These are phyloP conservation scores for Coleophoma crateriformis DNA, from an alignment of 2,329 filamentous ascomycete species.

Conservation along the genomic window DNA sequence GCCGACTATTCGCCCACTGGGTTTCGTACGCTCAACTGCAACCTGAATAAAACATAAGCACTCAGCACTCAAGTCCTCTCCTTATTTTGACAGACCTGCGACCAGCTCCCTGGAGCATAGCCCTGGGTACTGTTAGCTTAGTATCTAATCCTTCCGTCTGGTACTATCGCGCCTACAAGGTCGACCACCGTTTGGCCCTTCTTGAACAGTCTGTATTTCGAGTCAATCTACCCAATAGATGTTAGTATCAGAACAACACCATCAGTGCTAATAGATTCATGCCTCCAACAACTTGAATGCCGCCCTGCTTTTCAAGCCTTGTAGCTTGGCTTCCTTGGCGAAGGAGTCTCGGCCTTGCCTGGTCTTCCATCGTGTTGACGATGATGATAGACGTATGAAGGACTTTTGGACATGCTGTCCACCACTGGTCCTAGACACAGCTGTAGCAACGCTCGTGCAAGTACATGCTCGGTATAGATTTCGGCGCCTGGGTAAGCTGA, in stretches of 20 bases:
- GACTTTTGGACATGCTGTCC: no score
- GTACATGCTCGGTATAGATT: background rate
- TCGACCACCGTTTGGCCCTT: slow-evolving; percentile 84
- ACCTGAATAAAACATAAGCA: slow-evolving; percentile 46
- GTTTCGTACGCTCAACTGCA: slow-evolving; percentile 71
- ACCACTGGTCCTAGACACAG: no score
- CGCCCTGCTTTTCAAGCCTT: slow-evolving; percentile 81
- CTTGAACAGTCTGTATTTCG: slow-evolving; percentile 73
- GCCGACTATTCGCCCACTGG: slow-evolving; percentile 75
- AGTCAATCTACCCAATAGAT: slow-evolving; percentile 59
- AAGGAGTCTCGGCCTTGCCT: slow-evolving; percentile 72
- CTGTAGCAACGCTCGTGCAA: no score
- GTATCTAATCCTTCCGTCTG: background rate
- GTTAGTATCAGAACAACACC: slow-evolving; percentile 2
- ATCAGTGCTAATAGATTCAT: slow-evolving; percentile 1
- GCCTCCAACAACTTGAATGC: slow-evolving; percentile 92
- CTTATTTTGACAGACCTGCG: slow-evolving; percentile 43
- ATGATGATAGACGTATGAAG: slow-evolving; percentile 31
- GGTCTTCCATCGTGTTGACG: slow-evolving; percentile 75
- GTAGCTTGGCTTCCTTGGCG: slow-evolving; percentile 68
- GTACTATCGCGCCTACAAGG: slow-evolving; percentile 49
- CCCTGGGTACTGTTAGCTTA: slow-evolving; percentile 40
- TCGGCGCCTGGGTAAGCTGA: slow-evolving; percentile 2
- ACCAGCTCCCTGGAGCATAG: slow-evolving; percentile 72
- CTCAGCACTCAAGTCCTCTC: no score